These are phyloP conservation scores for Rhypophila decipiens DNA, from an alignment of 495 filamentous ascomycete genomes.

Conservation along the genomic window DNA sequence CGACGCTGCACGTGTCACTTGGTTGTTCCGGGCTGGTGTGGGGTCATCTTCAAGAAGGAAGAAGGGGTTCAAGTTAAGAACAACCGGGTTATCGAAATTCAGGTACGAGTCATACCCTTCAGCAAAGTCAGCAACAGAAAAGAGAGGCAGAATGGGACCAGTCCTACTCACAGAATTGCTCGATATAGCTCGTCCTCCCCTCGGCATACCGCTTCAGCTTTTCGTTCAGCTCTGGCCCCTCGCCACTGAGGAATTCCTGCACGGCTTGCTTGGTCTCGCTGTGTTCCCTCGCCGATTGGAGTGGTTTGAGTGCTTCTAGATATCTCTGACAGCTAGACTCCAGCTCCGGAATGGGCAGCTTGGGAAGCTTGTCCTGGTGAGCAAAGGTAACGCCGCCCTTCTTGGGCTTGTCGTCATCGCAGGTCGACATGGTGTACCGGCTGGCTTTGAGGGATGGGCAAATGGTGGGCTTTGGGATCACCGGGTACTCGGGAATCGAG, in stretches of 20 bases:
- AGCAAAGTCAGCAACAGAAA: constrained; percentile 4
- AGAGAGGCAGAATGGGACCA: not conserved
- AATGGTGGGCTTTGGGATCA: constrained; percentile 22
- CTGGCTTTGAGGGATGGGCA: constrained; percentile 21
- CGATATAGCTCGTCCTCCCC: constrained; percentile 92
- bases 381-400: constrained; percentile 77
- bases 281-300: constrained; percentile 78
- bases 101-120: constrained; percentile 98
- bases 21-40: constrained; percentile 90
- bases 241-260: constrained; percentile 74
- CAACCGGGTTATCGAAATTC: constrained; percentile 96
- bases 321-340: constrained; percentile 75
- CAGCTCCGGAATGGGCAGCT: constrained; percentile 91
- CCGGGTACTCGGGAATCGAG: constrained; percentile 23
- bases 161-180: constrained; percentile 84
- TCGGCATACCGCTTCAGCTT: constrained; percentile 89
- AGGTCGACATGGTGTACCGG: constrained; percentile 28
- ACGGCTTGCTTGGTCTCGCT: constrained; percentile 75
- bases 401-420: constrained; percentile 32
- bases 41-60: constrained; percentile 97
- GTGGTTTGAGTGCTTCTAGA: constrained; percentile 67
- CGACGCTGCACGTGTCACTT: constrained; percentile 91
- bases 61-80: constrained; percentile 96
- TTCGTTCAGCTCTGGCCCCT: constrained; percentile 82
- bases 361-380: constrained; percentile 79